Base-by-base conservation (phyloP, 441 rosid species). In the Eugenia klotzschiana region DNA sequence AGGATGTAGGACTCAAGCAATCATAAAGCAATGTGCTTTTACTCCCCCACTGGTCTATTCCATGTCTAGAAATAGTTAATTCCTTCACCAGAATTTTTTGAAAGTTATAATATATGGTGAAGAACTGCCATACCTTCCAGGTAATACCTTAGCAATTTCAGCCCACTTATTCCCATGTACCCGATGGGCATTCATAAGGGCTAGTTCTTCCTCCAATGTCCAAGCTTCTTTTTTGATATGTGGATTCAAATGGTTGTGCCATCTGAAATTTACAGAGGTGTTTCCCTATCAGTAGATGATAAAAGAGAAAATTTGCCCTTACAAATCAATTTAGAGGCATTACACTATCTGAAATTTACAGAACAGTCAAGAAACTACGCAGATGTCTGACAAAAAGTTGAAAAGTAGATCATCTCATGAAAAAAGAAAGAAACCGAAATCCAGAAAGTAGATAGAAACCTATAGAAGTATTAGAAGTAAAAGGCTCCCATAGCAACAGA, bases 201-300 rank as follows among this genome's bases (percentile, higher is more conserved):
- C 90, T 84, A 89, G 79, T 86, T 98, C 99, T 91, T 98, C 99
- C 80, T 96, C 98, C 50, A 89, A 55, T 6, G 98, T 93, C 99
- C 99, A 98, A 79, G 99, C 99, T 81, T 96, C 98, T 89, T 93
- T 97, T 86, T 94, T 96, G 82, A 98, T 98, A 79, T 88, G 93
- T 57, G 99, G 99, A 93, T 98, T 94, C 90, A 98, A 93, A 91
- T 98, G 99, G 91, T 98, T 95, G 90, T 98, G 97, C 99, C 99
- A 98, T 91, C 99, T 97, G 87, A 79, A 91, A 69, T 58, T 52
- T 64, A 57, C 51, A 25, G 25, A 51, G 60, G 84, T 41, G 83
- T 56, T 52, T 23, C 81, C 20, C 51, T 83, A 81, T 83, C 60
- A 74, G 50, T 82, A 79, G 81, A 33, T 23, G 37, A 16, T 50